Conservation (phyloP, 1,139 yeast species). For the Blastobotrys buckinghamii region DNA sequence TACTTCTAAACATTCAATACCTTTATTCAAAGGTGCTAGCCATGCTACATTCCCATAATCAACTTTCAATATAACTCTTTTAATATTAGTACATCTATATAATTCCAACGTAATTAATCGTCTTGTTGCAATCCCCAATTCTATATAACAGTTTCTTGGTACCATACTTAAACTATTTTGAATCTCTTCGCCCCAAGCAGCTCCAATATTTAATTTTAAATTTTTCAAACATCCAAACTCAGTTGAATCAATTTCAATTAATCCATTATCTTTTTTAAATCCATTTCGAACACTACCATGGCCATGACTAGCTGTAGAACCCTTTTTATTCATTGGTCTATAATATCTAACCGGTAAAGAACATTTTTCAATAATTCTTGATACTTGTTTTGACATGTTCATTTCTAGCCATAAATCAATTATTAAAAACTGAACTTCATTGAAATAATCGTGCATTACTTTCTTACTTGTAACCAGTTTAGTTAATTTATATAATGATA, state of each 20-base stretch:
- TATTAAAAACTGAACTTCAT: background rate
- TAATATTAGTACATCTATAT: constrained; percentile 1
- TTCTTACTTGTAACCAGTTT: background rate
- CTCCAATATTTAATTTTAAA: constrained; percentile 6
- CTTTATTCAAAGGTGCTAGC: constrained; percentile 6
- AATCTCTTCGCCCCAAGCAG: constrained; percentile 11
- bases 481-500: background rate
- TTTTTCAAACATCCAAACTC: background rate
- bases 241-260: background rate
- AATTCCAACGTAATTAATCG: constrained; percentile 5
- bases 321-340: background rate
- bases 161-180: background rate
- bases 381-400: background rate
- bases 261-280: background rate
- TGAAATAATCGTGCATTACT: constrained; percentile 4
- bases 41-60: constrained; percentile 10
- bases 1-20: background rate
- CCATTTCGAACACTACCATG: background rate
- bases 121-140: constrained; percentile 3
- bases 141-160: constrained; percentile 1
- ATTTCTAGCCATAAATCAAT: constrained; percentile 7
- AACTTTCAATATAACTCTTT: background rate
- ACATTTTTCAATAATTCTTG: background rate
- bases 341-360: background rate
- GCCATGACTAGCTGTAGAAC: background rate